These are phyloP conservation scores for Dispira parvispora DNA, from an alignment of 192 early-diverging fungal genomes.

Conservation along the genomic window DNA sequence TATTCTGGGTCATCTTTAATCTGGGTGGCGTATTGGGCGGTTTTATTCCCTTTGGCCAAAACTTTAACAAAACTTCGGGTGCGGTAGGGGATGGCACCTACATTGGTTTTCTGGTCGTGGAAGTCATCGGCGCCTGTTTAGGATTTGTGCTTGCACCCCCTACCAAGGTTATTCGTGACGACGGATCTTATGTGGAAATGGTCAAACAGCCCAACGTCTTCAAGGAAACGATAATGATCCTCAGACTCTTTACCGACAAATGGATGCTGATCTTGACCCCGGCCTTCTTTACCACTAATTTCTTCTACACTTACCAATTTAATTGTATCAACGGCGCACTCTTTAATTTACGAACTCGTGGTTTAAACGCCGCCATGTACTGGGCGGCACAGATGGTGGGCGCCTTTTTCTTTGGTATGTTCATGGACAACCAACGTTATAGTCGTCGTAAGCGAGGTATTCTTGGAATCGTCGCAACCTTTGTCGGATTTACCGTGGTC, in stretches of 20 bases:
- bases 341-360: conserved; percentile 50
- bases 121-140: conserved; percentile 39
- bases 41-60: conserved; percentile 50
- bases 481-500: conserved; percentile 32
- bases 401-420: conserved; percentile 36
- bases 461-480: conserved; percentile 31
- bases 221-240: conserved; percentile 30
- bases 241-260: conserved; percentile 42
- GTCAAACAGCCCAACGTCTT: conserved; percentile 51
- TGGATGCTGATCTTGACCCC: conserved; percentile 52
- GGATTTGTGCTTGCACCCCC: conserved; percentile 40
- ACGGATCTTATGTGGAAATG: conserved; percentile 49
- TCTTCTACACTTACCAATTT: conserved; percentile 68
- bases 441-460: conserved; percentile 45
- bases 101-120: conserved; percentile 50
- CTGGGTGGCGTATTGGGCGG: conserved; percentile 67
- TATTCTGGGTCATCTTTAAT: conserved; percentile 85
- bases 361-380: conserved; percentile 57
- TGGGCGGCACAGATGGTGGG: conserved; percentile 63
- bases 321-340: conserved; percentile 39
- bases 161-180: conserved; percentile 38
- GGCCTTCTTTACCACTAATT: conserved; percentile 55
- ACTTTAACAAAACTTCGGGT: conserved; percentile 33
- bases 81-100: conserved; percentile 53
- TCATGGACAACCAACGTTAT: conserved; percentile 43